Conservation (phyloP, 2,329 filamentous ascomycete species). For the Aureobasidium sp. region DNA sequence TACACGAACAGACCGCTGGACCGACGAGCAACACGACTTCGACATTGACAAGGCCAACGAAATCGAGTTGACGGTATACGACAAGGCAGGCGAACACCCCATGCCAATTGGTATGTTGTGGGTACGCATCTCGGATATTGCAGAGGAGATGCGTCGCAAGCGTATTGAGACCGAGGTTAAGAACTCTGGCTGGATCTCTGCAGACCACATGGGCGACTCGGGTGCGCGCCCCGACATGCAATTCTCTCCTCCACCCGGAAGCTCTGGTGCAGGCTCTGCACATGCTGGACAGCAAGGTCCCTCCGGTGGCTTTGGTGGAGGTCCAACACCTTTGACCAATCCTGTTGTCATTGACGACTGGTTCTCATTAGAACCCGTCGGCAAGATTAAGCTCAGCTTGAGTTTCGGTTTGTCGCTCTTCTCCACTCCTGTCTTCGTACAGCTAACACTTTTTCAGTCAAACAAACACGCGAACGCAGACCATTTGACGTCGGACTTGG, state of each 20-base stretch:
- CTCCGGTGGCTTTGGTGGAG: constrained; percentile 27
- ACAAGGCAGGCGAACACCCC: constrained; percentile 82
- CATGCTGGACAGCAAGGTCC: constrained; percentile 28
- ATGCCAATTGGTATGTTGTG: constrained; percentile 92
- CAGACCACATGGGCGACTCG: constrained; percentile 76
- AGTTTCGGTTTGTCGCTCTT: constrained; percentile 57
- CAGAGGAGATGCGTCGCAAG: constrained; percentile 94
- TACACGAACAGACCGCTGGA: constrained; percentile 82
- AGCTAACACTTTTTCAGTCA: constrained; percentile 43
- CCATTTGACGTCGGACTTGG: constrained; percentile 84
- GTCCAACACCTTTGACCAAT: constrained; percentile 44
- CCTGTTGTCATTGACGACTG: constrained; percentile 72
- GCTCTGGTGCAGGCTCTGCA: constrained; percentile 26
- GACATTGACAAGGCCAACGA: constrained; percentile 98
- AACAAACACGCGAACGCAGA: constrained; percentile 75
- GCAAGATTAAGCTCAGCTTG: constrained; percentile 83
- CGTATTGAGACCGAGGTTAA: constrained; percentile 95
- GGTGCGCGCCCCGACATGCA: constrained; percentile 45
- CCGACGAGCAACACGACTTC: constrained; percentile 82
- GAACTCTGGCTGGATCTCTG: constrained; percentile 91
- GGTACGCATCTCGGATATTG: constrained; percentile 94
- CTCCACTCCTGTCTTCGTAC: background rate
- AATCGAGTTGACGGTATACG: constrained; percentile 94
- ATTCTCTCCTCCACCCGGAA: constrained; percentile 44
- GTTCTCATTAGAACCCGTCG: constrained; percentile 94